A percentile compares a stretch with the other conserved stretches of the same genome.
phyloP scores from a whole-genome alignment of 1,284 basidiomycete genomes.

The Schizopora paradoxa region DNA sequence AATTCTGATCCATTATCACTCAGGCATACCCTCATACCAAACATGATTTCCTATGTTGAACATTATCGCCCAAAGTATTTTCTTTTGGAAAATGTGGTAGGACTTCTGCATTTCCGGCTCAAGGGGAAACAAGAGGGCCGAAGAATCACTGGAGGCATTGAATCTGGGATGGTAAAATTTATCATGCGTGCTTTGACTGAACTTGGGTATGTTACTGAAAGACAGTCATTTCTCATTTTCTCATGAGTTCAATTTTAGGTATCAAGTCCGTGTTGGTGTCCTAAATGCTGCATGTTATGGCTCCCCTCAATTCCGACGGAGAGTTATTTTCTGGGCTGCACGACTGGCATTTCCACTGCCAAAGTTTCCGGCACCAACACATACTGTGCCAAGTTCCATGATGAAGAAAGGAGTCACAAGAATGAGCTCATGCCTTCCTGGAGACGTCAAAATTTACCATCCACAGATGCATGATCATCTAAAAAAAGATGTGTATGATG shows the following conservation, averaged over 20 bases:
- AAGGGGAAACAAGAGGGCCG: slow-evolving; percentile 25
- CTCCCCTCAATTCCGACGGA: slow-evolving; percentile 56
- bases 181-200: slow-evolving; percentile 50
- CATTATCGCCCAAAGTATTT: slow-evolving; percentile 58
- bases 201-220: slow-evolving; percentile 45
- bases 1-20: slow-evolving; percentile 5
- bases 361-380: slow-evolving; percentile 58
- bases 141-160: slow-evolving; percentile 33
- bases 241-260: slow-evolving; percentile 36
- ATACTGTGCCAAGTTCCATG: slow-evolving; percentile 28
- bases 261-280: slow-evolving; percentile 60
- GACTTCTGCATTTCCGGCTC: slow-evolving; percentile 45
- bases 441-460: too few relatives aligned
- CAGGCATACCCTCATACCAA: slow-evolving; percentile 58
- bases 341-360: slow-evolving; percentile 50
- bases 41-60: slow-evolving; percentile 73
- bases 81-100: slow-evolving; percentile 65
- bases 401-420: slow-evolving; percentile 34
- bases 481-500: slow-evolving; percentile 30
- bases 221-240: background rate
- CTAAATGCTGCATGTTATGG: slow-evolving; percentile 67
- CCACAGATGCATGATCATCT: slow-evolving; percentile 23
- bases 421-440: too few relatives aligned
- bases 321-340: slow-evolving; percentile 65
- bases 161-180: slow-evolving; percentile 59